Evolutionary conservation across 805 yeast species (phyloP), one percentile per base, ranked within the genome.

Genomic region (Yarrowia bubula): DNA sequence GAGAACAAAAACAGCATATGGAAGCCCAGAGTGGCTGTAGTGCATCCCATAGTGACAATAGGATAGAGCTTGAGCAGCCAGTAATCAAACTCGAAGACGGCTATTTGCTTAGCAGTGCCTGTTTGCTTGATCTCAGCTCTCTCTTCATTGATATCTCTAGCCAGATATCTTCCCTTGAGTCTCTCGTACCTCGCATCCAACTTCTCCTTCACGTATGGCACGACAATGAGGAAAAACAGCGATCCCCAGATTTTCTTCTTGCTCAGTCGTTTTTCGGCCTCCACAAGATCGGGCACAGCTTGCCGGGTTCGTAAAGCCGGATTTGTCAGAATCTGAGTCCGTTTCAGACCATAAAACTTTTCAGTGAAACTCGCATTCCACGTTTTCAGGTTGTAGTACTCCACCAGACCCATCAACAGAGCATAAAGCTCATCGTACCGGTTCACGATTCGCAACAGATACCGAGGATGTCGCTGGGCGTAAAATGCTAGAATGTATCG

Each of bases 361-460:
- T 93, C 98, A 0, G 96, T 90, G 71, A 93, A 90, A 1, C 95
- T 84, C 0, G 96, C 84, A 71, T 90, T 92, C 90, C 95, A 89
- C 57, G 80, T 79, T 61, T 78, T 82, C 57, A 93, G 74, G 69
- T 87, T 89, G 67, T 83, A 81, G 79, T 85, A 85, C 74, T 95
- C 98, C 1, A 93, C 77, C 3, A 82, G 66, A 0, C 89, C 85
- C 71, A 92, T 78, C 2, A 87, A 67, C 1, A 83, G 66, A 3
- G 87, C 73, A 70, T 87, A 87, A 41, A 91, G 71, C 77, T 90
- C 97, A 73, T 93, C 97, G 72, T 89, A 92, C 48, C 79, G 78
- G 70, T 88, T 85, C 32, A 90, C 84, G 3, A 88, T 68, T 65
- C 80, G 74, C 14, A 91, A 79, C 14, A 89, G 77, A 67, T 84